Conservation (phyloP, 176 grass and related monocot genomes). For the Dendrocalamus sinicus region DNA sequence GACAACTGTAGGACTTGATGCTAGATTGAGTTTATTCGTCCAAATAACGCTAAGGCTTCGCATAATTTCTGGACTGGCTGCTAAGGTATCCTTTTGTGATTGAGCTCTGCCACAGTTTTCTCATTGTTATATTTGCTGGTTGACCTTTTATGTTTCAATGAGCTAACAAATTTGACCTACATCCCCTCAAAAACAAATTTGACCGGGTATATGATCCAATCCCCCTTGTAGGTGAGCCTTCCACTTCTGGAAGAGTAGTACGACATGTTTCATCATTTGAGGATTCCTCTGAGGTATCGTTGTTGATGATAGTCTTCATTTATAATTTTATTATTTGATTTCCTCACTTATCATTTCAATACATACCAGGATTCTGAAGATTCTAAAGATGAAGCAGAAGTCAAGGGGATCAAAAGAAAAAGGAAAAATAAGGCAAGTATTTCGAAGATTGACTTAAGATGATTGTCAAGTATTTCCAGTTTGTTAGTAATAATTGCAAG, state of each 20-base stretch:
- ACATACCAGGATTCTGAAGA: conserved; percentile 50
- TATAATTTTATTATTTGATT: background rate
- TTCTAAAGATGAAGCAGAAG: conserved; percentile 48
- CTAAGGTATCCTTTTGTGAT: conserved; percentile 10
- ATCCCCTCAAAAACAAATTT: conserved; percentile 4
- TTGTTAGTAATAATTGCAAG: background rate
- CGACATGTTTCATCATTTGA: conserved; percentile 81
- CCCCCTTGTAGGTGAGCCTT: conserved; percentile 58
- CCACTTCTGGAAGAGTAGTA: conserved; percentile 66
- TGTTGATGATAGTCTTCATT: conserved; percentile 12
- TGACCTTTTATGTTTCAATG: conserved; percentile 5
- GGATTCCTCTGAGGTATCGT: conserved; percentile 68
- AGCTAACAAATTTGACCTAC: conserved; percentile 8
- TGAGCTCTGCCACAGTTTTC: conserved; percentile 11
- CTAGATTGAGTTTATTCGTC: background rate
- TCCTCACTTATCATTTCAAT: background rate
- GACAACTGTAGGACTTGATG: background rate
- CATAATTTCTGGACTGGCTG: background rate
- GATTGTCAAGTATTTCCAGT: background rate
- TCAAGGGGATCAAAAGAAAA: conserved; percentile 55
- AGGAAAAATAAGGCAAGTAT: conserved; percentile 46
- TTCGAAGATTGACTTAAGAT: conserved; percentile 3
- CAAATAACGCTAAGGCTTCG: background rate
- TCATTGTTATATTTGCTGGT: background rate
- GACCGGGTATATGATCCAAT: too few relatives aligned